phyloP scores from a whole-genome alignment of 1,139 yeast species.

The Sugiyamaella xylanicola region DNA sequence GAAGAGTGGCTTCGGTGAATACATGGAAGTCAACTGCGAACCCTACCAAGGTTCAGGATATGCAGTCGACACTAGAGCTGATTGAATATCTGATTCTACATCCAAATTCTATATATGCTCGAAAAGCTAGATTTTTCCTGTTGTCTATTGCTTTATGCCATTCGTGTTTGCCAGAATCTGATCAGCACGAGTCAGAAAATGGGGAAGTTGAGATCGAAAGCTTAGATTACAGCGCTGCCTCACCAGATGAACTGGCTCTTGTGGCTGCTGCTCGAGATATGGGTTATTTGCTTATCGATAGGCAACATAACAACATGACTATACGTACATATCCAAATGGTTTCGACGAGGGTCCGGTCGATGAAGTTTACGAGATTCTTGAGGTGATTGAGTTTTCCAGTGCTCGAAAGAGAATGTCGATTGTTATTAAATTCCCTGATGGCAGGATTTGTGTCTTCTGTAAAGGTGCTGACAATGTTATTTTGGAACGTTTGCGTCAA shows the following conservation, averaged over 20 bases:
- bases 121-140: slow-evolving; percentile 75
- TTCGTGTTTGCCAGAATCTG: slow-evolving; percentile 72
- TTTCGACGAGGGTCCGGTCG: slow-evolving; percentile 60
- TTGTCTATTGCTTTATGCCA: slow-evolving; percentile 86
- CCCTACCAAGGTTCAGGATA: slow-evolving; percentile 40
- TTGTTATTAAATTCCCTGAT: slow-evolving; percentile 78
- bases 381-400: slow-evolving; percentile 87
- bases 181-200: slow-evolving; percentile 30
- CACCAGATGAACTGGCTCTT: slow-evolving; percentile 94
- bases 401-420: slow-evolving; percentile 90
- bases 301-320: slow-evolving; percentile 59
- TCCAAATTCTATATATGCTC: slow-evolving; percentile 71
- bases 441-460: slow-evolving; percentile 76
- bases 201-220: slow-evolving; percentile 47
- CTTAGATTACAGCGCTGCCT: slow-evolving; percentile 84
- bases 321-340: slow-evolving; percentile 87
- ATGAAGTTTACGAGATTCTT: slow-evolving; percentile 70
- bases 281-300: slow-evolving; percentile 79
- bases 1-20: slow-evolving; percentile 31
- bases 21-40: slow-evolving; percentile 45
- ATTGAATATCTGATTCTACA: slow-evolving; percentile 67
- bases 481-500: slow-evolving; percentile 70
- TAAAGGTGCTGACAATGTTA: slow-evolving; percentile 96
- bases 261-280: slow-evolving; percentile 93
- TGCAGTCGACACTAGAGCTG: slow-evolving; percentile 61